Percentiles rank a stretch among this genome's conserved stretches.
Evolutionary conservation across 495 filamentous ascomycete genomes (phyloP).

Genomic region (Neurospora sp.): DNA sequence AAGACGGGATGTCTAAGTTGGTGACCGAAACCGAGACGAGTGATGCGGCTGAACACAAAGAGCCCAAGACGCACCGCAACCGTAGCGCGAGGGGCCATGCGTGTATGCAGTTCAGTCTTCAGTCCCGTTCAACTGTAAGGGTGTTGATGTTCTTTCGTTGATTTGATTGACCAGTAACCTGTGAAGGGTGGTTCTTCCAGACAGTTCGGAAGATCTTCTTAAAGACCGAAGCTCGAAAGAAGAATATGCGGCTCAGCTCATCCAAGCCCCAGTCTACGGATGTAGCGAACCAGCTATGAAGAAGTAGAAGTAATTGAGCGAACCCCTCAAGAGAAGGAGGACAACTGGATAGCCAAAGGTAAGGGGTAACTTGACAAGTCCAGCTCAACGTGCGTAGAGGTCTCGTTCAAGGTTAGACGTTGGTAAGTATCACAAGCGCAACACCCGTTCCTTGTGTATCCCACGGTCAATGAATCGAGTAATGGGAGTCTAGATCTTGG

Average conservation of each 20-base stretch:
- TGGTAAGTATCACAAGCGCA: neutral
- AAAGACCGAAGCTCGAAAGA: neutral
- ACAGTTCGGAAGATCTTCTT: neutral
- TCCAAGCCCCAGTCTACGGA: neutral
- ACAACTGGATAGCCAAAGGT: neutral
- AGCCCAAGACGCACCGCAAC: neutral
- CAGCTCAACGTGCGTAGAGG: neutral
- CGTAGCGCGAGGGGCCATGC: neutral
- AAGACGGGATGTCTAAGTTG: neutral
- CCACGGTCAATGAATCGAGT: neutral
- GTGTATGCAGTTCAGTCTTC: neutral
- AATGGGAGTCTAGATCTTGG: neutral
- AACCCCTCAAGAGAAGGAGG: neutral
- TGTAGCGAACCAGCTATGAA: neutral
- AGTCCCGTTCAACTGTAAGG: too few species aligned
- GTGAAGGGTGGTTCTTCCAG: neutral
- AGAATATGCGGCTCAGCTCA: neutral
- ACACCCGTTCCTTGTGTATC: neutral
- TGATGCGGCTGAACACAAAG: neutral
- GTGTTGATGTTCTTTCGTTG: too few species aligned
- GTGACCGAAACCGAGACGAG: neutral
- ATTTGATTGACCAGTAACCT: too few species aligned
- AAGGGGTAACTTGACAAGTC: neutral
- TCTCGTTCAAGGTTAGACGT: neutral
- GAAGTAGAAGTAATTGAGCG: neutral